phyloP scores from a whole-genome alignment of 2,329 filamentous ascomycete genomes.

The Dryadomyces quercivorus region DNA sequence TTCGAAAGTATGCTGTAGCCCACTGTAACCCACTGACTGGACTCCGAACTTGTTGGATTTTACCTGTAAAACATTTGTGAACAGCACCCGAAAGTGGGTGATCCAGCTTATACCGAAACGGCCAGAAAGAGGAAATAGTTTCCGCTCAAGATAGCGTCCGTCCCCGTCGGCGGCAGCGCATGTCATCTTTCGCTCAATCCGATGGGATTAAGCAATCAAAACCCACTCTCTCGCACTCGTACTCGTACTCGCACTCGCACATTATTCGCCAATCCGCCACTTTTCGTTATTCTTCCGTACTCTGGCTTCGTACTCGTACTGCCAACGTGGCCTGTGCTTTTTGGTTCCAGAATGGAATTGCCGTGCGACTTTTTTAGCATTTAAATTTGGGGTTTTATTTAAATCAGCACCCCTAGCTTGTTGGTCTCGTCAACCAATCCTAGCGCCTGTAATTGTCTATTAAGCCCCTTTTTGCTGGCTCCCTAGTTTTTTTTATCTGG shows the following conservation, averaged over 20 bases:
- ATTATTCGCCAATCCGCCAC: too few relatives aligned
- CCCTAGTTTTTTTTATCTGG: neutral
- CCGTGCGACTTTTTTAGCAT: neutral
- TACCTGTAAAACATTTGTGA: too few relatives aligned
- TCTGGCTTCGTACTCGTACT: neutral
- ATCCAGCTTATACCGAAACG: neutral
- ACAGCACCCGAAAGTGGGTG: neutral
- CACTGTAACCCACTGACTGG: too few relatives aligned
- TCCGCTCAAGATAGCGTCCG: neutral
- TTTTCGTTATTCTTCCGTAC: too few relatives aligned
- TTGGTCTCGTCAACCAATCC: conserved; percentile 8
- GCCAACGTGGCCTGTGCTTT: neutral
- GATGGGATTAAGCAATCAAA: too few relatives aligned
- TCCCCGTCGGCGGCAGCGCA: too few relatives aligned
- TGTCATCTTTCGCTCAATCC: too few relatives aligned
- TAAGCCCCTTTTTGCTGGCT: neutral
- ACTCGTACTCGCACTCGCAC: too few relatives aligned
- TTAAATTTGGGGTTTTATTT: neutral
- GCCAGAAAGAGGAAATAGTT: neutral
- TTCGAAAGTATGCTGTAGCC: too few relatives aligned
- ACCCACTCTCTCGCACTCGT: too few relatives aligned
- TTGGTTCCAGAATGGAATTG: neutral
- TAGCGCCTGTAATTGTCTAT: conserved; percentile 6
- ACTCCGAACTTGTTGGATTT: too few relatives aligned
- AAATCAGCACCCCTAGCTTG: neutral